A percentile compares a stretch with the other conserved stretches of the same genome.
phyloP scores from a whole-genome alignment of 2,329 filamentous ascomycete species.

The Cladosporium sp. region DNA sequence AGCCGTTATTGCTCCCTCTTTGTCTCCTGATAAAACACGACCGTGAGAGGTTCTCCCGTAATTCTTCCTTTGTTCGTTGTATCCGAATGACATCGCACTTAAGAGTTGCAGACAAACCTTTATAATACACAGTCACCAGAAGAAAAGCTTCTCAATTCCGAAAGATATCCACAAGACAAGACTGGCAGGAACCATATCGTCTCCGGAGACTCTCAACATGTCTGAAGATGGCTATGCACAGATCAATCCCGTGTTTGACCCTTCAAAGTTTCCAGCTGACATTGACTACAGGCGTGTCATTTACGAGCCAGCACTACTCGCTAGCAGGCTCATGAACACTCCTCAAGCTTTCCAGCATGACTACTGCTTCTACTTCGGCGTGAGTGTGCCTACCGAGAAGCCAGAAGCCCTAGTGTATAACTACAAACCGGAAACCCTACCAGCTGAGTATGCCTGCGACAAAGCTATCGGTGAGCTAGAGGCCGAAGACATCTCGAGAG shows the following conservation, averaged over 20 bases:
- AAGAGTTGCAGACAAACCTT: too few species aligned
- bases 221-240: background rate
- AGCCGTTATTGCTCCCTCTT: too few species aligned
- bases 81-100: too few species aligned
- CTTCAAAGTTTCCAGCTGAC: background rate
- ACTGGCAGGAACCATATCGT: too few species aligned
- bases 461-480: background rate
- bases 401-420: background rate
- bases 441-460: background rate
- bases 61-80: too few species aligned
- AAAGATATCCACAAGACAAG: too few species aligned
- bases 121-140: too few species aligned
- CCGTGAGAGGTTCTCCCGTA: too few species aligned
- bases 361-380: background rate
- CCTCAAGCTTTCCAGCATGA: background rate
- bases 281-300: background rate
- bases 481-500: background rate
- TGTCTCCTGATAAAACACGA: too few species aligned
- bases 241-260: background rate
- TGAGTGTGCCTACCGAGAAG: background rate
- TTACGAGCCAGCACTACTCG: background rate
- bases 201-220: background rate
- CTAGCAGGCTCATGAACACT: background rate
- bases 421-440: background rate
- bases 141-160: too few species aligned